Base-by-base conservation (phyloP, 441 rosid genomes). In the Gossypium schwendimanii region DNA sequence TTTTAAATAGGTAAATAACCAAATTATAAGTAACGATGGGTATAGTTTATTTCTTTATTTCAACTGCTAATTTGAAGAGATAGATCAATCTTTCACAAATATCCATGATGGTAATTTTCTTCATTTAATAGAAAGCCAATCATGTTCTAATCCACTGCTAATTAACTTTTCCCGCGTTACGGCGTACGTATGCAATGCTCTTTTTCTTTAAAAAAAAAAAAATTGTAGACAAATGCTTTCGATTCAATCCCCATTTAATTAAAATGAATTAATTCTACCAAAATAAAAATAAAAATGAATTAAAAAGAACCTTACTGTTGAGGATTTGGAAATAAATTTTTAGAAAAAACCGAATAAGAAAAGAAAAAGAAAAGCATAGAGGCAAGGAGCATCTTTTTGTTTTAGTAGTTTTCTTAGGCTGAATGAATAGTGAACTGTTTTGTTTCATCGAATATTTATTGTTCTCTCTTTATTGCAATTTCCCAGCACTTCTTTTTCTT, bases 331-430 rank as follows among this genome's bases (percentile, higher is more conserved):
- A 31, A 60, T 14, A 60, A 60, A 31, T n/a, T 14, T 28, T 28
- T 28, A 14, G 0, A 4, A 8, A 53, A 64, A 50, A 10, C 6
- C 24, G 33, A 49, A 49, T 23, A 50, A 2, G 2, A 23, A 14
- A 31, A 12, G 23, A n/a, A 23, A 17, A 63, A 45, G 24, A 21
- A 39, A 53, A 58, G 6, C 14, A 53, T 8, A 24, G 54, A 64
- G 76, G 57, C 26, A 57, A 28, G 69, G 33, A 78, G 84, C 83
- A 80, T 83, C 83, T 79, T 72, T 33, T 74, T 61, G 67, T 47
- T 74, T 74, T 63, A 20, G 53, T 63, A 36, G 9, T 63, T 77
- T 67, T 18, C 5, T 8, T 21, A 64, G 55, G 11, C 24, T 44
- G 77, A 45, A 57, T 18, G 41, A 68, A 47, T 66, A 47, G 23